Evolutionary conservation across 148 eudicot species (phyloP), one percentile per base, ranked within the genome.

Genomic region (Persicaria tinctoria): DNA sequence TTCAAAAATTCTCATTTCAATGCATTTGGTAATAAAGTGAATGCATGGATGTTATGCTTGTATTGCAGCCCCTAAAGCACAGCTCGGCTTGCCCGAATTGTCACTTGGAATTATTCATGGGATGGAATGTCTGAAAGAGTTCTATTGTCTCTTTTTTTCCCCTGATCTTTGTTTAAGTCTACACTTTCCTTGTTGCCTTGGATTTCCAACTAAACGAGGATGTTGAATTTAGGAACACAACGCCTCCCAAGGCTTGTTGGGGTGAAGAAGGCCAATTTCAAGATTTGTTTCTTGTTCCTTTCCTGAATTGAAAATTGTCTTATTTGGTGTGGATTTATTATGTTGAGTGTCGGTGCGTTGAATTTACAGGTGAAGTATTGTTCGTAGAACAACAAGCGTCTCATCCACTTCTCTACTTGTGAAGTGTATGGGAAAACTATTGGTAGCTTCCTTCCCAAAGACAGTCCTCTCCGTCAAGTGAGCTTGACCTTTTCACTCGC

Each of bases 361-460:
- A 9, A 9, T 75, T 71, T 71, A 17, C 63, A 94, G 98, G 98
- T 94, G 23, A 92, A 95, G 87, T 95, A 92, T 81, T 95, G 98
- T 77, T 95, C 98, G 17, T 97, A 95, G 79, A 95, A 95, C 78
- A 80, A 72, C 82, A 95, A 95, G 93, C 93, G 98, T 75, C 93
- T 95, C 79, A 95, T 95, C 73, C 98, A 95, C 84, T 95, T 95
- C 81, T 95, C 98, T 23, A 95, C 98, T 66, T 95, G 98, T 85
- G 98, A 95, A 84, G 92, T 95, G 74, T 95, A 95, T 86, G 98
- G 98, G 79, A 95, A 95, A 81, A 95, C 98, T 27, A 87, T 95
- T 66, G 98, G 93, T 74, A 53, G 88, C 85, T 95, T 82, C 83
- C 87, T 95, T 76, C 98, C 98, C 10, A 92, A 92, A 83, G 97